Evolutionary conservation across 805 yeast species (phyloP).

Genomic region (Wilhelminamyces savonicus): DNA sequence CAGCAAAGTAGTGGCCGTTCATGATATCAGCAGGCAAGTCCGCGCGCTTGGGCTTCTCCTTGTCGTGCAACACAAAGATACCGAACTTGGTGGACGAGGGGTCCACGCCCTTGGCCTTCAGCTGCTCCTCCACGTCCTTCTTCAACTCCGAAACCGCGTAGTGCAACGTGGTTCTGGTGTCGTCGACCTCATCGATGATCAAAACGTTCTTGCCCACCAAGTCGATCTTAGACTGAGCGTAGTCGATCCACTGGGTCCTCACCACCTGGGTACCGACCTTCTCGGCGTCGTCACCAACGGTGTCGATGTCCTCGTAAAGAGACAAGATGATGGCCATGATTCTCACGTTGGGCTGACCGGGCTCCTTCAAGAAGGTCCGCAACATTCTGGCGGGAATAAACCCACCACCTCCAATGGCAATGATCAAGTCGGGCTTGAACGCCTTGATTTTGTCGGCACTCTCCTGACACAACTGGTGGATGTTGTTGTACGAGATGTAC

Average conservation of each 20-base stretch:
- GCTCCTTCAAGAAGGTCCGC: constrained; percentile 85
- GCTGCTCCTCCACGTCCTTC: constrained; percentile 55
- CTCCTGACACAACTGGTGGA: constrained; percentile 78
- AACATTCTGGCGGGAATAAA: constrained; percentile 96
- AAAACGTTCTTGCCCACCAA: constrained; percentile 75
- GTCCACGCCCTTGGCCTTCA: constrained; percentile 50
- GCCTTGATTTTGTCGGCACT: constrained; percentile 48
- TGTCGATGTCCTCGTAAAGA: constrained; percentile 68
- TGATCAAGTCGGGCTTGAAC: constrained; percentile 69
- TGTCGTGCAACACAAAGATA: constrained; percentile 79
- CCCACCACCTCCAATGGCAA: constrained; percentile 98
- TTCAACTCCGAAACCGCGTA: constrained; percentile 75
- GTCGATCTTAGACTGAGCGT: constrained; percentile 49
- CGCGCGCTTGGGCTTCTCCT: constrained; percentile 75
- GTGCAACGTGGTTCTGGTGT: constrained; percentile 83
- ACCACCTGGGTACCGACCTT: constrained; percentile 67
- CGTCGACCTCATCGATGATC: constrained; percentile 89
- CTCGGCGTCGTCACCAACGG: constrained; percentile 36
- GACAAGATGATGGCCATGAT: constrained; percentile 94
- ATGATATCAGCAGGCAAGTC: constrained; percentile 59
- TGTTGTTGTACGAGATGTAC: constrained; percentile 71
- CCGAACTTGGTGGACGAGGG: constrained; percentile 61
- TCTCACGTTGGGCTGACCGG: constrained; percentile 82
- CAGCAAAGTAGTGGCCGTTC: constrained; percentile 66
- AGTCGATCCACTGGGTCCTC: constrained; percentile 88